Conservation (phyloP, 1,139 yeast genomes). For the Yamadazyma blattariae region DNA sequence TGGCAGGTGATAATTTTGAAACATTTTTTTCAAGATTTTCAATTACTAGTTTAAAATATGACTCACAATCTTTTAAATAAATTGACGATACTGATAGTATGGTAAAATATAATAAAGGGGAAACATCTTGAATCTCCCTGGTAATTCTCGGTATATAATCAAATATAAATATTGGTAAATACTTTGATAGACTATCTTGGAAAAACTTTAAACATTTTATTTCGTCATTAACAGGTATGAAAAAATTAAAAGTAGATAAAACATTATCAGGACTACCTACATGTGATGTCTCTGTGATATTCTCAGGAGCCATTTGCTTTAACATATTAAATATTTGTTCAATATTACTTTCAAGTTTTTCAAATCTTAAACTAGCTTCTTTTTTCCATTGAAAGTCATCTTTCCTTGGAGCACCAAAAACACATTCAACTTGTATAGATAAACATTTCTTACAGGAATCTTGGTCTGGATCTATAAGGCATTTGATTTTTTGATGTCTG, state of each 20-base stretch:
- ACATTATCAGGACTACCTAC: neutral
- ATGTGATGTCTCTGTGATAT: neutral
- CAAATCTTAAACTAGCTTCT: neutral
- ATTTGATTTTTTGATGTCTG: constrained; percentile 6
- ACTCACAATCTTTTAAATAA: constrained; percentile 4
- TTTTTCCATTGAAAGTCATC: constrained; percentile 4
- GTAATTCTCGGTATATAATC: constrained; percentile 8
- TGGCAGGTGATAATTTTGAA: constrained; percentile 4
- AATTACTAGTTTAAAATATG: constrained; percentile 1
- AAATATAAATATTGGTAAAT: constrained; percentile 9
- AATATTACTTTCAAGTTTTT: neutral
- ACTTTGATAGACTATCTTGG: constrained; percentile 6
- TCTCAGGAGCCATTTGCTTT: neutral
- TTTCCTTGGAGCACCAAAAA: neutral
- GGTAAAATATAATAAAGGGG: constrained; percentile 3
- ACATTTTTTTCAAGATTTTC: constrained; percentile 2
- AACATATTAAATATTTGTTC: neutral
- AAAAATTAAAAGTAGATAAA: neutral
- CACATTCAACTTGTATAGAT: neutral
- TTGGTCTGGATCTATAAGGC: neutral
- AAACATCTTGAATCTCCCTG: constrained; percentile 1
- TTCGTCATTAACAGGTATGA: constrained; percentile 1
- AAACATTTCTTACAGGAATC: constrained; percentile 1
- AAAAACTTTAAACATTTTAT: constrained; percentile 3
- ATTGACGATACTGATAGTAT: constrained; percentile 6